A percentile compares a stretch with the other conserved stretches of the same genome.
Conservation (phyloP, 1,284 basidiomycete genomes). For the Naganishia albida region DNA sequence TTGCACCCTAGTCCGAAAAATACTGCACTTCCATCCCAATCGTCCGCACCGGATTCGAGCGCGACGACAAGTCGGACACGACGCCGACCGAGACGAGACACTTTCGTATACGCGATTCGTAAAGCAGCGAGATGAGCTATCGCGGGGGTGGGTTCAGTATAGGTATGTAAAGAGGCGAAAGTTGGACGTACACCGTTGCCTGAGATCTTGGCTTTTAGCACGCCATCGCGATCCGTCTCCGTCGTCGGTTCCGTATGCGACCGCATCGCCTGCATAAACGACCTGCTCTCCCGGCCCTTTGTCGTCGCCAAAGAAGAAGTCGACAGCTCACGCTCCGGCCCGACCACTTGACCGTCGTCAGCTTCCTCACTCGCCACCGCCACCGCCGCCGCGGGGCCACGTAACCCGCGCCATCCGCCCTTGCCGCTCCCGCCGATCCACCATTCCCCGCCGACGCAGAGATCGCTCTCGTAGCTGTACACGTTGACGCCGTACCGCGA, state of each 20-base stretch:
- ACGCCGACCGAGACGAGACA: conserved; percentile 87
- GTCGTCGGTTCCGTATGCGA: conserved; percentile 13
- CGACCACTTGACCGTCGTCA: neutral
- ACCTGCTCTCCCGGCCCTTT: conserved; percentile 8
- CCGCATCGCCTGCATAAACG: conserved; percentile 26
- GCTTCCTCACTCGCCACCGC: neutral
- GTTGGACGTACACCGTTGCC: conserved; percentile 73
- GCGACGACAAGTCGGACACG: conserved; percentile 79
- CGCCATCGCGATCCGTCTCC: conserved; percentile 59
- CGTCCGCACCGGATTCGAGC: conserved; percentile 74
- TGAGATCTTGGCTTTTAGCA: conserved; percentile 84
- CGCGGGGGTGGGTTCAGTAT: neutral
- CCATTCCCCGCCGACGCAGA: conserved; percentile 92
- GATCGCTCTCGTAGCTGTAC: conserved; percentile 94
- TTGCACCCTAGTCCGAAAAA: conserved; percentile 57
- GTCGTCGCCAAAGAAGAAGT: too few relatives aligned
- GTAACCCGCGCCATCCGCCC: conserved; percentile 38
- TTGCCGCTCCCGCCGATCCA: conserved; percentile 65
- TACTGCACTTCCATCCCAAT: conserved; percentile 90
- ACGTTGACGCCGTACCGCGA: conserved; percentile 96
- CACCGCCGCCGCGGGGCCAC: conserved; percentile 3
- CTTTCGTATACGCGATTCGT: conserved; percentile 89
- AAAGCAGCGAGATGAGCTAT: conserved; percentile 83
- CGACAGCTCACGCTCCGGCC: conserved; percentile 8
- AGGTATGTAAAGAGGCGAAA: neutral